These are phyloP conservation scores for Phytophthora sp. DNA, from an alignment of 352 stramenopile genomes.

Conservation along the genomic window DNA sequence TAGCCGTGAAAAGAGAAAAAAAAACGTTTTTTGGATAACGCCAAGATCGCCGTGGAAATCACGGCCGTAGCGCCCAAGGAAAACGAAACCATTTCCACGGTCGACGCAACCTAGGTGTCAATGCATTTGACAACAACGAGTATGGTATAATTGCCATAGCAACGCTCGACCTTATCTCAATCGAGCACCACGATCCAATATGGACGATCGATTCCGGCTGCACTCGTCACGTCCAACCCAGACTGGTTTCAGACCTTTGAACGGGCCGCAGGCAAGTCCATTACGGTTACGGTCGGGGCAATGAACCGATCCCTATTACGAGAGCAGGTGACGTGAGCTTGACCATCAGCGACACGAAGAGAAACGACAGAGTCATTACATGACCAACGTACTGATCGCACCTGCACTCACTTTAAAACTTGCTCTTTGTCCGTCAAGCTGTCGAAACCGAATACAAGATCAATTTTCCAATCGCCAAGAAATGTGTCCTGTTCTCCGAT, in stretches of 20 bases:
- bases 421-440: conserved; percentile 3
- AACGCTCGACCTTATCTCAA: not conserved
- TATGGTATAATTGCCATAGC: conserved; percentile 19
- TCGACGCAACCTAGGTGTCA: not conserved
- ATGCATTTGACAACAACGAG: not conserved
- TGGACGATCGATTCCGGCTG: conserved; percentile 28
- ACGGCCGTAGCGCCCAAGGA: too few relatives aligned
- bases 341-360: conserved; percentile 27
- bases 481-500: not conserved
- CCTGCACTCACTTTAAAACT: not conserved
- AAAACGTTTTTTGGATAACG: not conserved
- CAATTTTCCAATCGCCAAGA: conserved; percentile 23
- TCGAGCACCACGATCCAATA: not conserved
- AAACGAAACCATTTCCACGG: conserved; percentile 13
- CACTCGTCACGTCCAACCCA: conserved; percentile 6
- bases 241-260: conserved; percentile 18
- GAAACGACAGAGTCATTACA: conserved; percentile 1
- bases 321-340: too few relatives aligned
- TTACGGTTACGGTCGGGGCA: conserved; percentile 20
- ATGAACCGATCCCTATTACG: conserved; percentile 7
- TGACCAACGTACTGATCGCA: conserved; percentile 2
- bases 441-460: conserved; percentile 21
- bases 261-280: conserved; percentile 2
- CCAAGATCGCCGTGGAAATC: not conserved
- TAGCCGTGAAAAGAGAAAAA: not conserved